Percentiles rank a stretch among this genome's conserved stretches.
These are phyloP conservation scores for Trametes hirsuta DNA, from an alignment of 1,284 basidiomycete genomes.

Conservation along the genomic window DNA sequence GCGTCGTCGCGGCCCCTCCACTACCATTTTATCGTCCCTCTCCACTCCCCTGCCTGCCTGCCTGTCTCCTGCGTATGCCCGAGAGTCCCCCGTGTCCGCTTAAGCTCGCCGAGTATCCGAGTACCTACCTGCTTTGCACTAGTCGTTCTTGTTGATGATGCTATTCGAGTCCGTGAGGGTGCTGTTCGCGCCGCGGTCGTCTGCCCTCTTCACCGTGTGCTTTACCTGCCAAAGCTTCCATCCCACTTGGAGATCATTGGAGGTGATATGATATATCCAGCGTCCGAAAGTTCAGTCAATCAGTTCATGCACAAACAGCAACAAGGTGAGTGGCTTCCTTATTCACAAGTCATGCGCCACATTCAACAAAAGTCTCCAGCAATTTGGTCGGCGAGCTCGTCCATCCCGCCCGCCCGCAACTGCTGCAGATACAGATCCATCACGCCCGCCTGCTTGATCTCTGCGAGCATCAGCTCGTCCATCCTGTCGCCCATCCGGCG, in stretches of 20 bases:
- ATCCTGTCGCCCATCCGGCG: constrained; percentile 6
- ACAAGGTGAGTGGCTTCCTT: no score
- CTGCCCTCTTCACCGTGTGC: no score
- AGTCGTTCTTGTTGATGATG: constrained; percentile 6
- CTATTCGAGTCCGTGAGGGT: neutral
- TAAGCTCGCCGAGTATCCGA: neutral
- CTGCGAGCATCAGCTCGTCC: constrained; percentile 13
- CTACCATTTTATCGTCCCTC: neutral
- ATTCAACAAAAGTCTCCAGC: neutral
- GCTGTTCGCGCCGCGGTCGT: neutral
- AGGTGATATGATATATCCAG: no score
- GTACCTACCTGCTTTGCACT: neutral
- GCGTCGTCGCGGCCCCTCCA: constrained; percentile 4
- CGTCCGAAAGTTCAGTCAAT: no score
- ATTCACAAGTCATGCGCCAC: no score
- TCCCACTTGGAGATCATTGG: no score
- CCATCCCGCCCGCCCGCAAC: constrained; percentile 8
- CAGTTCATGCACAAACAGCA: no score
- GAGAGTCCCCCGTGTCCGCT: no score
- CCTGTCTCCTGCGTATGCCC: neutral
- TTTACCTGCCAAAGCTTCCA: no score
- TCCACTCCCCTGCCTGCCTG: neutral
- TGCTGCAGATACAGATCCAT: constrained; percentile 7
- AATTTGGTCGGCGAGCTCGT: constrained; percentile 17
- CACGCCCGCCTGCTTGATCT: constrained; percentile 11